A percentile compares a stretch with the other conserved stretches of the same genome.
Evolutionary conservation across 176 grass and related monocot genomes (phyloP).

Genomic region (Raddia guianensis): DNA sequence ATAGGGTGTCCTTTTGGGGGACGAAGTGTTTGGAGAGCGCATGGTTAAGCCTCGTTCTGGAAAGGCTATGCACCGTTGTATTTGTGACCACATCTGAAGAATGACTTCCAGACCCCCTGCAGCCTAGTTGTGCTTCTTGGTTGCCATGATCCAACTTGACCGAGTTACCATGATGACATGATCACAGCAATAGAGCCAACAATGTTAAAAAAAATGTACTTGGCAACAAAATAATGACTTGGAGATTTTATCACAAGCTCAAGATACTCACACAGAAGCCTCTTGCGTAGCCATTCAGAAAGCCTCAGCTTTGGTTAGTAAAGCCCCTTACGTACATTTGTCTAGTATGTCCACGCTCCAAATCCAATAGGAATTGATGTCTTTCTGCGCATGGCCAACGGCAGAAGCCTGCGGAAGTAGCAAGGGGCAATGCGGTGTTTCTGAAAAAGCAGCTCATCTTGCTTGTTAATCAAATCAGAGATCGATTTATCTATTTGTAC

Average conservation of each 20-base stretch:
- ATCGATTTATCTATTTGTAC: constrained; percentile 32
- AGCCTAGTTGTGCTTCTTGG: constrained; percentile 17
- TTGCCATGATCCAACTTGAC: constrained; percentile 29
- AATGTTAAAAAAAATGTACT: constrained; percentile 12
- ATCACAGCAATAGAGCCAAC: neutral
- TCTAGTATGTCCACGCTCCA: constrained; percentile 23
- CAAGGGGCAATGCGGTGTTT: neutral
- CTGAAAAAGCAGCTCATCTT: constrained; percentile 38
- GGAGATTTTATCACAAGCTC: constrained; percentile 22
- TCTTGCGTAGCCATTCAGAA: constrained; percentile 21
- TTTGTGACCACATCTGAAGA: constrained; percentile 14
- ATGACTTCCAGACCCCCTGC: constrained; percentile 1
- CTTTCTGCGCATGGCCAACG: constrained; percentile 33
- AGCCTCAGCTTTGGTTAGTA: constrained; percentile 31
- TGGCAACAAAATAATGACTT: constrained; percentile 15
- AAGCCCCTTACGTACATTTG: constrained; percentile 38
- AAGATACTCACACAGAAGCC: neutral
- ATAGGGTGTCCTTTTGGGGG: constrained; percentile 8
- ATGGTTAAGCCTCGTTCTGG: constrained; percentile 26
- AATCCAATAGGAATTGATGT: constrained; percentile 36
- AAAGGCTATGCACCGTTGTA: constrained; percentile 29
- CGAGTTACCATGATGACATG: constrained; percentile 2
- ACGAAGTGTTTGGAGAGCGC: constrained; percentile 24
- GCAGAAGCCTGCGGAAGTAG: constrained; percentile 31
- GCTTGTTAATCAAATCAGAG: constrained; percentile 38